A percentile compares a stretch with the other conserved stretches of the same genome.
phyloP scores from a whole-genome alignment of 2,329 filamentous ascomycete species.

The Alternaria metachromatica region DNA sequence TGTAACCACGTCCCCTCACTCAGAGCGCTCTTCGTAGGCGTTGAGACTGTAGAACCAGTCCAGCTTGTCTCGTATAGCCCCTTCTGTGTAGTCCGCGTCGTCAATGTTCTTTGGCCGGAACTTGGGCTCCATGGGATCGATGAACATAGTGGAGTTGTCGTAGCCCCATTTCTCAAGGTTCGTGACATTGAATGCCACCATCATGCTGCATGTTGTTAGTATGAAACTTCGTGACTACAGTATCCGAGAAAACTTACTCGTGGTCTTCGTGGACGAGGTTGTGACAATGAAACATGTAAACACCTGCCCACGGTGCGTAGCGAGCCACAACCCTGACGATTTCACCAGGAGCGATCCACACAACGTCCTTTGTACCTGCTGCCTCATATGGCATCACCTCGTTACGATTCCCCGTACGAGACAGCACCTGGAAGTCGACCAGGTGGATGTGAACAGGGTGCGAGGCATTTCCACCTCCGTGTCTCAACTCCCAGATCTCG shows the following conservation, averaged over 20 bases:
- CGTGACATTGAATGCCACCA: constrained; percentile 54
- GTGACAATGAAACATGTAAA: constrained; percentile 58
- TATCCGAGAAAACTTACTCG: constrained; percentile 28
- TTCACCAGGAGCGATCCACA: constrained; percentile 61
- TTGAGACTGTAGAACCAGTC: constrained; percentile 39
- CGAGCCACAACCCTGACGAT: constrained; percentile 35
- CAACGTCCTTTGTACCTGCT: constrained; percentile 64
- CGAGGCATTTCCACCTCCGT: constrained; percentile 58
- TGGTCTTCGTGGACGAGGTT: constrained; percentile 56
- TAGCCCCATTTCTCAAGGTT: constrained; percentile 45
- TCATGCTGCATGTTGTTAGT: constrained; percentile 40
- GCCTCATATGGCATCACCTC: constrained; percentile 61
- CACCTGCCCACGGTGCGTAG: constrained; percentile 53
- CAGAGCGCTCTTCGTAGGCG: constrained; percentile 34
- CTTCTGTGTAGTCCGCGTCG: constrained; percentile 31
- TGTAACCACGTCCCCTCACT: not conserved
- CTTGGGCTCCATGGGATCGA: constrained; percentile 39
- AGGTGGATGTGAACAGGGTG: constrained; percentile 66
- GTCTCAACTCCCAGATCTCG: constrained; percentile 51
- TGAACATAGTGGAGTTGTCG: constrained; percentile 39
- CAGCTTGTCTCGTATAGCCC: constrained; percentile 38
- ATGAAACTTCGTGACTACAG: not conserved
- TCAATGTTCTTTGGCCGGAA: constrained; percentile 36
- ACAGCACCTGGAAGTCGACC: constrained; percentile 63
- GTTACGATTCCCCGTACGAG: constrained; percentile 53